Base-by-base conservation (phyloP, 306 rosid genomes). In the Prunus armeniaca region DNA sequence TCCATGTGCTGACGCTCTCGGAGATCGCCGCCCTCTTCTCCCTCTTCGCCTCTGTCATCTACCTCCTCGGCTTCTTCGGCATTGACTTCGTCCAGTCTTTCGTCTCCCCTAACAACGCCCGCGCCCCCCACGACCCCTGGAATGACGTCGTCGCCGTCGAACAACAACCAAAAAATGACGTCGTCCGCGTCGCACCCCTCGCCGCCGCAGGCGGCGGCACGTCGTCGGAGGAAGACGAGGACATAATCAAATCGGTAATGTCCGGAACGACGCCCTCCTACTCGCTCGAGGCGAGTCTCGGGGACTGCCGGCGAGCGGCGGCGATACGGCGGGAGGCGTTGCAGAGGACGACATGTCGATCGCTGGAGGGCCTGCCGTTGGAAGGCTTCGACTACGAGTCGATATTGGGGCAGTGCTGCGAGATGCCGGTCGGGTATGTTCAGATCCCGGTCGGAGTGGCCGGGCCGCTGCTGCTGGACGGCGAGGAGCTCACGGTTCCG, bases 351-450 rank as follows among this genome's bases (percentile, higher is more conserved):
- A 74, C 80, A 1, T 24, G 76, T 20, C 67, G 71, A 61, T 75
- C 72, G 5, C 80, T 80, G 49, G 80, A 69, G 18, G 84, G 84
- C 6, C 71, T 80, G 2, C 76, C 84, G 1, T n/a, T 80, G 28
- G 76, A 80, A 62, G 84, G 84, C 18, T 80, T 80, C 41, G 80
- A 80, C 45, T 80, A 80, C 84, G 80, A 75, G n/a, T 75, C 84
- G 3, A 75, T 80, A 17, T 46, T 80, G 22, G 80, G 84, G 20
- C 84, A 80, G 65, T 80, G 84, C 80, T 74, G 80, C 55, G 84
- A 80, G 79, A 74, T 80, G 84, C 76, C 84, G 14, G 63, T 80
- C 0, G 84, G 84, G 13, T 80, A 74, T 13, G 80, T 80, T 11
- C 83, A 80, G 66, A 56, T 80, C 38, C 83, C 83, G 69, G 71